These are phyloP conservation scores for Penstemon barbatus DNA, from an alignment of 257 asterid genomes.

Conservation along the genomic window DNA sequence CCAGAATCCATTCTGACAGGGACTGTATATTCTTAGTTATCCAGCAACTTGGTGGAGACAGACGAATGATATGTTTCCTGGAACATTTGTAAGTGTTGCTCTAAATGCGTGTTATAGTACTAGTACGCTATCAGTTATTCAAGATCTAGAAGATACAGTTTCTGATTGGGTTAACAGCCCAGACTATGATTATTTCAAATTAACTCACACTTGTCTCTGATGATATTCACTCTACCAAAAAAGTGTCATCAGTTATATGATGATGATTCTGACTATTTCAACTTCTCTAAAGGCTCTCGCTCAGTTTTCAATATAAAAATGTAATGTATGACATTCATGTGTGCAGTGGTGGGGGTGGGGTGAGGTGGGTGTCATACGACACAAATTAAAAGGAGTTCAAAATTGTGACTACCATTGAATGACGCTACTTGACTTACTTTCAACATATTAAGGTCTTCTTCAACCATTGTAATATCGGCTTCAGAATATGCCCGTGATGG, in stretches of 20 bases:
- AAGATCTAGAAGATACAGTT: not conserved
- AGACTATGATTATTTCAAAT: not conserved
- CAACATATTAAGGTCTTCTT: constrained; percentile 79
- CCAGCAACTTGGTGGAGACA: constrained; percentile 2
- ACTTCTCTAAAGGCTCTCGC: not conserved
- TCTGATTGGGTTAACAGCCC: not conserved
- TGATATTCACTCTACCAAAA: not conserved
- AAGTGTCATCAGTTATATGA: not conserved
- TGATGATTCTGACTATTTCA: not conserved
- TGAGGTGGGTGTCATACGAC: too few species aligned
- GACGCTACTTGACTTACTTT: constrained; percentile 47
- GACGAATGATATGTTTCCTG: constrained; percentile 23
- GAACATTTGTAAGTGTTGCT: constrained; percentile 12
- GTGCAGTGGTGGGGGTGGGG: too few species aligned
- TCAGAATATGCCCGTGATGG: constrained; percentile 91
- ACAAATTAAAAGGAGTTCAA: not conserved
- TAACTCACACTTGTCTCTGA: too few species aligned
- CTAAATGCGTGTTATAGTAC: not conserved
- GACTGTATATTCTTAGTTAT: constrained; percentile 1
- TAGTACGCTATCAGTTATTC: not conserved
- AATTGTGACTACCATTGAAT: not conserved
- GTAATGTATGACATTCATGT: not conserved
- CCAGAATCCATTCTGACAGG: constrained; percentile 12
- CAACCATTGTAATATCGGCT: constrained; percentile 66
- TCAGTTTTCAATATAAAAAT: not conserved